phyloP scores from a whole-genome alignment of 345 rosid species.

The Arabidopsis suecica region DNA sequence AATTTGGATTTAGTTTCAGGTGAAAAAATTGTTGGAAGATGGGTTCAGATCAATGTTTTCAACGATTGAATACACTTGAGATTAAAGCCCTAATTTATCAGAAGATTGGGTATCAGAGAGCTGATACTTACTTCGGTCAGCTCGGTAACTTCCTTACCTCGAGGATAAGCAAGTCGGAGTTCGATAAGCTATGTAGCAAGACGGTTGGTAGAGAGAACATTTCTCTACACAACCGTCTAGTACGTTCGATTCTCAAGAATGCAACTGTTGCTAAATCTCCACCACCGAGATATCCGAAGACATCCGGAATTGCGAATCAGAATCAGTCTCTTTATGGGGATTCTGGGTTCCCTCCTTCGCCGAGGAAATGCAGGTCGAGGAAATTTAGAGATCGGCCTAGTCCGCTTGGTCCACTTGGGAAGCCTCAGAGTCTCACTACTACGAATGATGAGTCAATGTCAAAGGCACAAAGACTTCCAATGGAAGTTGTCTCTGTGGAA shows the following conservation, averaged over 20 bases:
- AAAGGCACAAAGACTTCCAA: slow-evolving; percentile 64
- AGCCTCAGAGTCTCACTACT: slow-evolving; percentile 66
- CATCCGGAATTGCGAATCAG: slow-evolving; percentile 35
- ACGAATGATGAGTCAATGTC: slow-evolving; percentile 59
- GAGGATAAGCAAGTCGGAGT: slow-evolving; percentile 66
- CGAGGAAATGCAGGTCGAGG: slow-evolving; percentile 73
- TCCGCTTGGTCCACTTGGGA: slow-evolving; percentile 81
- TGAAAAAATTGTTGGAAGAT: slow-evolving; percentile 29
- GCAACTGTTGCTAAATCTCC: slow-evolving; percentile 63
- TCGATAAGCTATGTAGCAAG: slow-evolving; percentile 64
- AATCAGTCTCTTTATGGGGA: slow-evolving; percentile 45
- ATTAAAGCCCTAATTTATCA: slow-evolving; percentile 32
- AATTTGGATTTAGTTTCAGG: slow-evolving; percentile 26
- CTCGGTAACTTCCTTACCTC: slow-evolving; percentile 65
- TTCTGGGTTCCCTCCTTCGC: slow-evolving; percentile 66
- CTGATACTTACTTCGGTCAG: slow-evolving; percentile 71
- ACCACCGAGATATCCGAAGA: slow-evolving; percentile 51
- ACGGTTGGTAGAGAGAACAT: slow-evolving; percentile 73
- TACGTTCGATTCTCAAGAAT: slow-evolving; percentile 75
- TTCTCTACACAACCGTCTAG: slow-evolving; percentile 70
- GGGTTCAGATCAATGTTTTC: slow-evolving; percentile 34
- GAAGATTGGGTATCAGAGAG: slow-evolving; percentile 74
- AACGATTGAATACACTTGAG: slow-evolving; percentile 28
- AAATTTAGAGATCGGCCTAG: slow-evolving; percentile 81
- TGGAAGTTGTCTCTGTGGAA: slow-evolving; percentile 75